Conservation (phyloP, 768 basidiomycete genomes). For the Boletus rubropictus region DNA sequence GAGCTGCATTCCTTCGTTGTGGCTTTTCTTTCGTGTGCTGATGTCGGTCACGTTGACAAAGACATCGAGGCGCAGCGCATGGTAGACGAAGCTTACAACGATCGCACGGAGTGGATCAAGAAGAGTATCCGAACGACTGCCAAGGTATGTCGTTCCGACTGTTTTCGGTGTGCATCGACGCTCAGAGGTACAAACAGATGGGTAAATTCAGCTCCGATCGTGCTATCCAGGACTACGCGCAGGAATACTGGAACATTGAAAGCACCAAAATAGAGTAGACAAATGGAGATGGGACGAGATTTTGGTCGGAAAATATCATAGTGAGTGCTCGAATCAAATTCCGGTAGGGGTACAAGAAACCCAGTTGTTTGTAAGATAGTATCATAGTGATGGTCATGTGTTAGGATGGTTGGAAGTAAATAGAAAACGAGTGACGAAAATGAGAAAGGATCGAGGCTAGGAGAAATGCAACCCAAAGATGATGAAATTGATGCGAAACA, state of each 20-base stretch:
- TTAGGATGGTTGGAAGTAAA: slow-evolving; percentile 8
- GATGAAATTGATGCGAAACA: background rate
- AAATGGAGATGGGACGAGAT: background rate
- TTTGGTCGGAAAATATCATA: slow-evolving; percentile 8
- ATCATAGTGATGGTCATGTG: slow-evolving; percentile 14
- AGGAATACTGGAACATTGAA: slow-evolving; percentile 80
- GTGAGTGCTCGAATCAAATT: slow-evolving; percentile 3
- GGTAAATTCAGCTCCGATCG: slow-evolving; percentile 96
- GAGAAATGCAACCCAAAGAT: slow-evolving; percentile 1
- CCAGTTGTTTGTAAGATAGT: slow-evolving; percentile 7
- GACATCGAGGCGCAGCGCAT: slow-evolving; percentile 78
- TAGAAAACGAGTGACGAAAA: slow-evolving; percentile 4
- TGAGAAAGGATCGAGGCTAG: slow-evolving; percentile 3
- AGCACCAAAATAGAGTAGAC: slow-evolving; percentile 31
- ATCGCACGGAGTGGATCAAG: slow-evolving; percentile 85
- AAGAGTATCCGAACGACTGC: slow-evolving; percentile 83
- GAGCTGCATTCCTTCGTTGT: background rate
- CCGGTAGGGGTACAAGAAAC: slow-evolving; percentile 3
- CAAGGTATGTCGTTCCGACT: slow-evolving; percentile 42
- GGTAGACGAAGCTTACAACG: slow-evolving; percentile 84
- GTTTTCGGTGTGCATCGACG: slow-evolving; percentile 51
- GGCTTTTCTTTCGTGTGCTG: background rate
- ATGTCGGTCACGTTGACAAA: slow-evolving; percentile 18
- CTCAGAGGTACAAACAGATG: slow-evolving; percentile 58
- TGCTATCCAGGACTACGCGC: slow-evolving; percentile 88